These are phyloP conservation scores for Saturnispora halmiae DNA, from an alignment of 805 yeast species.

Conservation along the genomic window DNA sequence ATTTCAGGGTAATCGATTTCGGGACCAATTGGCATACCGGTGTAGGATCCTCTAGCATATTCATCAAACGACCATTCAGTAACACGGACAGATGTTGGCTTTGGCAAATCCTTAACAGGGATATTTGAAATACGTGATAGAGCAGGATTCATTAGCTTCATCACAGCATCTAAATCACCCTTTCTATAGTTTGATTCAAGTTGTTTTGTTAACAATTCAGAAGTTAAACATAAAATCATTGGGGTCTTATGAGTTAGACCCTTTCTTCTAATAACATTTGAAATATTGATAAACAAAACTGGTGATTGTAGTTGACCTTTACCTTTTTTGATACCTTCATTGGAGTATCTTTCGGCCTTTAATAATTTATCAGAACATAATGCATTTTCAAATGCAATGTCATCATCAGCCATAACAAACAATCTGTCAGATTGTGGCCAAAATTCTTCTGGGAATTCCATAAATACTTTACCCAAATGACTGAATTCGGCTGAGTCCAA, in stretches of 20 bases:
- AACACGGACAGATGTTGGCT: conserved; percentile 21
- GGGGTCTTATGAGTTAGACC: conserved; percentile 26
- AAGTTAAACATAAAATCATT: conserved; percentile 37
- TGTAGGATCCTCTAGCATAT: conserved; percentile 39
- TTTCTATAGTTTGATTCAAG: conserved; percentile 30
- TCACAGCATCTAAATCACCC: conserved; percentile 30
- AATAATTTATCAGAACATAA: background rate
- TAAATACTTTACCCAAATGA: conserved; percentile 38
- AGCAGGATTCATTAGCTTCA: conserved; percentile 39
- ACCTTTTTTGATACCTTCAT: background rate
- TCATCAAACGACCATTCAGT: conserved; percentile 47
- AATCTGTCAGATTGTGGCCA: conserved; percentile 35
- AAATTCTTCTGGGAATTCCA: conserved; percentile 38
- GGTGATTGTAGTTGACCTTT: conserved; percentile 18
- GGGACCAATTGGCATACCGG: conserved; percentile 27
- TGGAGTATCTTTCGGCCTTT: background rate
- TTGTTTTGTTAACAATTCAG: conserved; percentile 41
- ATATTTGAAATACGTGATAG: conserved; percentile 26
- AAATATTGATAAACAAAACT: conserved; percentile 25
- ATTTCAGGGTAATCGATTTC: conserved; percentile 17
- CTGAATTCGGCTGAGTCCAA: conserved; percentile 31
- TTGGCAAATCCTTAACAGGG: conserved; percentile 16
- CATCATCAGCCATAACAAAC: conserved; percentile 25
- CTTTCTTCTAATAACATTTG: conserved; percentile 12
- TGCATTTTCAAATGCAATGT: conserved; percentile 18